Evolutionary conservation across 495 filamentous ascomycete genomes (phyloP), one percentile per base, ranked within the genome.

Genomic region (Coniosporium apollinis): DNA sequence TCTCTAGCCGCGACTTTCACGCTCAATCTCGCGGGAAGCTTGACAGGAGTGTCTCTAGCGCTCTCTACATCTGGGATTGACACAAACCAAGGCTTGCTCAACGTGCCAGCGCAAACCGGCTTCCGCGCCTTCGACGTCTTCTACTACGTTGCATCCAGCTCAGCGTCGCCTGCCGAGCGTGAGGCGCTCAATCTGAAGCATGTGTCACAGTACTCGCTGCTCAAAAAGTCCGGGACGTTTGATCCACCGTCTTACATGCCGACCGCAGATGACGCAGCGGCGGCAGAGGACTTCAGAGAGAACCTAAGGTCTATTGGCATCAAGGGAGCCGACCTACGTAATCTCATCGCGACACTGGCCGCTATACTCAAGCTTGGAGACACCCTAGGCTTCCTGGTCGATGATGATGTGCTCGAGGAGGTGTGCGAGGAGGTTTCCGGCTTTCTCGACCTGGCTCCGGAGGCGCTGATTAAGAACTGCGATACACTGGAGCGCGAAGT

Each of bases 51-150:
- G 5, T 67, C 74, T 14, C 57, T 94, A 28, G 72, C 83, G 5
- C 59, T 96, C 7, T 89, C 87, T 1, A 77, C 81, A 10, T 79
- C 83, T 17, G 89, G 89, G 15, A 79, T 96, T 41, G 82, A 96
- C 53, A 85, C 85, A 5, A 55, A 64, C 8, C 72, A 74, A 39
- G 89, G 89, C 16, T 64, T 97, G 16, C 65, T 96, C 19, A 72
- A 83, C 24, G 69, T 96, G 18, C 82, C 89, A 0, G 54, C 71
- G 0, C 74, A 92, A 50, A 39, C 72, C 5, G 89, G 91, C 15
- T 84, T 80, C 50, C 75, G 89, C 38, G 89, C 87, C n/a, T 97
- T 96, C 47, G 86, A 97, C 50, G 91, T 86, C 19, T 97, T 96
- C 55, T 97, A 97, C 59, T 96, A 94, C 45, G 72, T 97, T 2